phyloP scores from a whole-genome alignment of 306 rosid genomes.

The Amphicarpaea edgeworthii region DNA sequence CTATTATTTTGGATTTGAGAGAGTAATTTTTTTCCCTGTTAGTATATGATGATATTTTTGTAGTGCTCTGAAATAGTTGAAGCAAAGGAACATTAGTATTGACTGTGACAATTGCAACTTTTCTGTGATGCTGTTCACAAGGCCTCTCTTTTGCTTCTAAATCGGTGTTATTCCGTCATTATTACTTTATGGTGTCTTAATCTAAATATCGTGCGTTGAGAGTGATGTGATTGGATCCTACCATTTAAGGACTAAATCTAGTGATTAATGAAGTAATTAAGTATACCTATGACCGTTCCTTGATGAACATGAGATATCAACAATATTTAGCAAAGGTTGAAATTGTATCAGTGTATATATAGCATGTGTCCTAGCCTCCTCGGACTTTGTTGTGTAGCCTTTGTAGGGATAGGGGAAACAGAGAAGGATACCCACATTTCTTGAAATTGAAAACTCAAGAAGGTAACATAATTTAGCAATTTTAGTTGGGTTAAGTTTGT shows the following conservation, averaged over 20 bases:
- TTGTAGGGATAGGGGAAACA: background rate
- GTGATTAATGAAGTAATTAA: background rate
- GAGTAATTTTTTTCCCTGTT: background rate
- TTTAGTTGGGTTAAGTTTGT: conserved; percentile 2
- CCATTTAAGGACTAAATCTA: background rate
- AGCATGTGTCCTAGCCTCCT: background rate
- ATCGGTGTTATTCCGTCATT: background rate
- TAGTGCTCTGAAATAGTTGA: background rate
- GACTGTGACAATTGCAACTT: background rate
- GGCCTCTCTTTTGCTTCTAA: background rate
- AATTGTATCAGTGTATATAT: background rate
- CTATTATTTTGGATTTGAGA: no score
- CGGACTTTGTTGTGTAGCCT: conserved; percentile 11
- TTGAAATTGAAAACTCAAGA: conserved; percentile 1
- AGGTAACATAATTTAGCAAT: conserved; percentile 4
- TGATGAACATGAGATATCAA: conserved; percentile 13
- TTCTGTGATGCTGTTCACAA: background rate
- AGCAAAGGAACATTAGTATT: conserved; percentile 2
- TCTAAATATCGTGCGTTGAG: no score
- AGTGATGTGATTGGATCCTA: conserved; percentile 9
- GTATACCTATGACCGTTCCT: background rate
- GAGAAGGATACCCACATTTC: conserved; percentile 1
- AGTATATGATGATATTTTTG: background rate
- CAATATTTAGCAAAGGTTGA: background rate
- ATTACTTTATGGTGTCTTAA: background rate